Evolutionary conservation across 257 asterid genomes (phyloP).

Genomic region (Jacaranda copaia): DNA sequence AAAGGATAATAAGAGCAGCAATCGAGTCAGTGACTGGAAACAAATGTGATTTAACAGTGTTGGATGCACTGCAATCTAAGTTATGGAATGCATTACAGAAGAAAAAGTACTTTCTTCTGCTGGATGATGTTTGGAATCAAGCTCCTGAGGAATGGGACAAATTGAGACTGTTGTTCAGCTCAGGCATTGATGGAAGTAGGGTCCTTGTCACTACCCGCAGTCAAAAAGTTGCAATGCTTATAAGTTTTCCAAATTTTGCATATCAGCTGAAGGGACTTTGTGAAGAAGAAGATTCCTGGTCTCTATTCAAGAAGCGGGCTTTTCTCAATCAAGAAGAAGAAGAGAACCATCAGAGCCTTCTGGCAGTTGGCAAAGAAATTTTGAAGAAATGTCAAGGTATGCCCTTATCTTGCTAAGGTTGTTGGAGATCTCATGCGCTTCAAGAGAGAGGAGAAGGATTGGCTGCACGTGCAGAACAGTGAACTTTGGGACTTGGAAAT

Average conservation of each 20-base stretch:
- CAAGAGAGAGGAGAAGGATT: slow-evolving; percentile 39
- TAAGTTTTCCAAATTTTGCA: slow-evolving; percentile 4
- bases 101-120: slow-evolving; percentile 39
- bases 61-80: slow-evolving; percentile 36
- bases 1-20: slow-evolving; percentile 27
- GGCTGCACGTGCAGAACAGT: slow-evolving; percentile 38
- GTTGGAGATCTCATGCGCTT: slow-evolving; percentile 39
- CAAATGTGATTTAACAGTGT: slow-evolving; percentile 34
- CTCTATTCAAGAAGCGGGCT: slow-evolving; percentile 36
- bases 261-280: slow-evolving; percentile 33
- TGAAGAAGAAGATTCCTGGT: slow-evolving; percentile 42
- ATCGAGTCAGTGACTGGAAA: slow-evolving; percentile 32
- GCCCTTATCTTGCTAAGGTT: slow-evolving; percentile 37
- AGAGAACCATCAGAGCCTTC: slow-evolving; percentile 18
- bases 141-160: slow-evolving; percentile 39
- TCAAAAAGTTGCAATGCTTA: slow-evolving; percentile 22
- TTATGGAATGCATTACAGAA: slow-evolving; percentile 34
- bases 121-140: slow-evolving; percentile 47
- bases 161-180: slow-evolving; percentile 29
- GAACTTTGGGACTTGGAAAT: slow-evolving; percentile 36
- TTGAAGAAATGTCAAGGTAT: slow-evolving; percentile 38
- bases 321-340: slow-evolving; percentile 32
- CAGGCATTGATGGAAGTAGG: slow-evolving; percentile 42
- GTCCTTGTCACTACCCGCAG: slow-evolving; percentile 35
- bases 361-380: slow-evolving; percentile 36